Conservation (phyloP, 1,284 basidiomycete genomes). For the Trichosporon faecale region DNA sequence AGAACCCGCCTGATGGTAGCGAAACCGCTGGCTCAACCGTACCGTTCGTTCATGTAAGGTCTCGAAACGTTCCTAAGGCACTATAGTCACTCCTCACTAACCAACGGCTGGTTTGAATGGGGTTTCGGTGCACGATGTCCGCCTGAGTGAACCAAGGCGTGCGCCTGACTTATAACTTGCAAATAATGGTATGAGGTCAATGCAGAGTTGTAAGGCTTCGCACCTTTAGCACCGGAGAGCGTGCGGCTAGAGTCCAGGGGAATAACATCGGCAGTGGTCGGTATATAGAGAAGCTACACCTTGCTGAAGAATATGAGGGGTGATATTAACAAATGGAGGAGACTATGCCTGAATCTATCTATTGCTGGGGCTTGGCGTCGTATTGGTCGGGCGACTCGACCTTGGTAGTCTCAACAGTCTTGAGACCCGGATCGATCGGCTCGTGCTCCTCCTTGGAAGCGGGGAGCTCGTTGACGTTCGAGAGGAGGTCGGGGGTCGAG, state of each 20-base stretch:
- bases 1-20: too few species aligned
- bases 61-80: too few species aligned
- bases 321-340: neutral
- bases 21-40: too few species aligned
- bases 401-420: neutral
- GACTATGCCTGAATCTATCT: neutral
- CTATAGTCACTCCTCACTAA: too few species aligned
- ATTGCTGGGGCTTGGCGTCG: neutral
- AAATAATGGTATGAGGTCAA: too few species aligned
- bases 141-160: too few species aligned
- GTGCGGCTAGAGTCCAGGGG: neutral
- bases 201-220: too few species aligned
- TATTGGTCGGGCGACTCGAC: neutral
- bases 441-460: neutral
- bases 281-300: conserved; percentile 3
- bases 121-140: too few species aligned
- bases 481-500: neutral
- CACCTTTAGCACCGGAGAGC: too few species aligned
- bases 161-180: too few species aligned
- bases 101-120: too few species aligned
- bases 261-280: conserved; percentile 9
- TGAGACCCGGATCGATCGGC: neutral
- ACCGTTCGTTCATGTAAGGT: too few species aligned
- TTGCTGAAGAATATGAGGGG: neutral
- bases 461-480: neutral